Evolutionary conservation across 2,329 filamentous ascomycete genomes (phyloP).

Genomic region (Ceratocystis diversiconidia): DNA sequence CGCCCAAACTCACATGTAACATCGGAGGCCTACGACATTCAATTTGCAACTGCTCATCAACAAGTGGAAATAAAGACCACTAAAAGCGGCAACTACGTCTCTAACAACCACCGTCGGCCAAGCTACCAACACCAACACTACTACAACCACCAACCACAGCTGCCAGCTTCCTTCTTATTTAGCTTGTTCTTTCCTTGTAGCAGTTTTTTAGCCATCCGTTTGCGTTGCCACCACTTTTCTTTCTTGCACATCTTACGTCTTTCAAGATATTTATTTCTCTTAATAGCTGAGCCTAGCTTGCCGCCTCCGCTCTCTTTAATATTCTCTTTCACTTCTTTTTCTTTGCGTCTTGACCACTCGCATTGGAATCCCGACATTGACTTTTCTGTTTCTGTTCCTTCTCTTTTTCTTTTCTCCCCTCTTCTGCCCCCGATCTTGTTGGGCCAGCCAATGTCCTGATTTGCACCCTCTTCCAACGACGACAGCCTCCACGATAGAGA

Average conservation of each 20-base stretch:
- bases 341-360: not conserved
- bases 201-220: too few relatives aligned
- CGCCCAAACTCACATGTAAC: not conserved
- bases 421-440: not conserved
- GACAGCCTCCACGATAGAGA: not conserved
- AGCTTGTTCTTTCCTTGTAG: too few relatives aligned
- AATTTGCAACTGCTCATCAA: too few relatives aligned
- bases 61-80: not conserved
- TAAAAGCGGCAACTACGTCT: not conserved
- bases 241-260: not conserved
- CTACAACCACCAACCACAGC: not conserved
- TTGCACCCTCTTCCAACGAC: not conserved
- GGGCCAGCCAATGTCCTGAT: not conserved
- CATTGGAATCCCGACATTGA: not conserved
- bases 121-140: not conserved
- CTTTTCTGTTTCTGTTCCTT: not conserved
- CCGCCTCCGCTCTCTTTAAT: not conserved
- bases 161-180: not conserved
- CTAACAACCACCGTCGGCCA: not conserved
- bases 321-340: not conserved
- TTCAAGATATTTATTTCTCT: conserved; percentile 3
- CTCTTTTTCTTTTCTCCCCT: not conserved
- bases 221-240: not conserved
- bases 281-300: not conserved
- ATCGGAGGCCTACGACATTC: not conserved